Evolutionary conservation across 331 rosid species (phyloP), one percentile per base, ranked within the genome.

Genomic region (Acacia concinna): DNA sequence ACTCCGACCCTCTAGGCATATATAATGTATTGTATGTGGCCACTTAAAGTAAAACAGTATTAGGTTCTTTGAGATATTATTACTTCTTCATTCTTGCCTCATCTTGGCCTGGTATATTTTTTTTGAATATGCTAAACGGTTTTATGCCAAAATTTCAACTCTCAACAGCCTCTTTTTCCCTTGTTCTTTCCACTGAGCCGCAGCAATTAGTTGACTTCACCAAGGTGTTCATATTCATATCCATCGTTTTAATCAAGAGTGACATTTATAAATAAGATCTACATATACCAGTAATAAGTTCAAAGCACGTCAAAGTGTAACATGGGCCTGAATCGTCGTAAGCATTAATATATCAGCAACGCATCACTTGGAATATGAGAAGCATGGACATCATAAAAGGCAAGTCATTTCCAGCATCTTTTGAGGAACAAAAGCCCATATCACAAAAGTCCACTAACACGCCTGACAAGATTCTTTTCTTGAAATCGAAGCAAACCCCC

Each of bases 401-500:
- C 74, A 27, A 13, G 74, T 43, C 74, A 27, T 44, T 70, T 70
- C 59, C 74, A 44, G 57, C 59, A 70, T 43, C 40, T 70, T 70
- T 28, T 28, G 27, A 43, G 40, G 18, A 25, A 52, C 74, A 70
- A 70, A 68, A 69, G 74, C 74, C 74, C 57, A 43, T 69, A 69
- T 25, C 34, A 25, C 37, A 25, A 25, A 21, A 70, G 40, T 27
- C 74, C 74, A 70, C 40, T 70, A 43, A 15, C 74, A 27, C 17
- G 15, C 32, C 25, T 14, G 74, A 43, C 54, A 43, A 15, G 74
- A 70, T 70, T 32, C 74, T 44, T 70, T 70, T 28, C 74, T 70
- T 70, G 17, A 27, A 44, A 25, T 44, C 28, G 57, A 70, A 70
- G 74, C 56, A 40, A 68, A 69, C 57, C 35, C 37, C 4, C n/a